phyloP scores from a whole-genome alignment of 2,329 filamentous ascomycete species.

The Helotiales sp. region DNA sequence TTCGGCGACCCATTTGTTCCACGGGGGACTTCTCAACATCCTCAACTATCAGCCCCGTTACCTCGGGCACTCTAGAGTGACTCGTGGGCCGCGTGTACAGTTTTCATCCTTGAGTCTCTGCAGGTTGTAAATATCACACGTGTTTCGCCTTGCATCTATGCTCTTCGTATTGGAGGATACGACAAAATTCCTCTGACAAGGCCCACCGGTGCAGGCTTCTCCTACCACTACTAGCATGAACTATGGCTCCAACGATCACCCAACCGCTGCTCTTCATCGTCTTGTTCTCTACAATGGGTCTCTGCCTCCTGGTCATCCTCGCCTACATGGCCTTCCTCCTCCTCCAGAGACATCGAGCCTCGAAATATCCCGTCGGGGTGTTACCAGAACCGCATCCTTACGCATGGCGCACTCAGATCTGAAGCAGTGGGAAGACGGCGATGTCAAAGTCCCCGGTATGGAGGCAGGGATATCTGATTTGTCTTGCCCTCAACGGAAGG shows the following conservation, averaged over 20 bases:
- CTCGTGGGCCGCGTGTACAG: neutral
- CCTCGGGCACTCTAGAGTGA: neutral
- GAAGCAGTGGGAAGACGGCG: neutral
- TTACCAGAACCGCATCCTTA: conserved; percentile 28
- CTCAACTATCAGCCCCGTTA: neutral
- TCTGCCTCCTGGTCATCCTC: conserved; percentile 21
- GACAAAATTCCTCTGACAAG: neutral
- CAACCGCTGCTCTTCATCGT: conserved; percentile 31
- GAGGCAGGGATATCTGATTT: neutral
- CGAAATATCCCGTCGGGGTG: conserved; percentile 2
- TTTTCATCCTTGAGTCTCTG: neutral
- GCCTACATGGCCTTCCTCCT: conserved; percentile 30
- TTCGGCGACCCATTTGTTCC: neutral
- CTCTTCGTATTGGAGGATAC: neutral
- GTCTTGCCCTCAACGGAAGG: neutral
- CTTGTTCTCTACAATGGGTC: conserved; percentile 27
- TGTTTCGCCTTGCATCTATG: neutral
- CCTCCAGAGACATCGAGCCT: conserved; percentile 13
- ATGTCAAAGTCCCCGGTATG: neutral
- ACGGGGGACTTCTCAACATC: neutral
- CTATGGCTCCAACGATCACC: conserved; percentile 26
- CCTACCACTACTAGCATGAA: neutral
- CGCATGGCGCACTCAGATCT: conserved; percentile 30
- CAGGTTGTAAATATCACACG: neutral
- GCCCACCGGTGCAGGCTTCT: neutral